Evolutionary conservation across 1,284 basidiomycete genomes (phyloP).

Genomic region (Malassezia psittaci): DNA sequence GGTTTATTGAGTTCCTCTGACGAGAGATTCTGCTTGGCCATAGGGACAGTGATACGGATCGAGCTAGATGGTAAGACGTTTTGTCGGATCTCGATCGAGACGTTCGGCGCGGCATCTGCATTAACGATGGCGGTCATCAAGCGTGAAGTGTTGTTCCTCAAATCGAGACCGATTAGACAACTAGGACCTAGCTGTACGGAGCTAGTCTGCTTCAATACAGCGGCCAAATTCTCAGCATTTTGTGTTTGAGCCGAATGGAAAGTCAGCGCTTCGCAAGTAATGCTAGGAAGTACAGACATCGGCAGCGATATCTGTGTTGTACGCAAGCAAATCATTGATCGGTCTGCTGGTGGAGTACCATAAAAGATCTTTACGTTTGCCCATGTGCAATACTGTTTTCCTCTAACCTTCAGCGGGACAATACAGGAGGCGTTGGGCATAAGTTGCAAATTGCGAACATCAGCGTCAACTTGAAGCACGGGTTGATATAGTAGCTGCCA

Average conservation of each 20-base stretch:
- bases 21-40: slow-evolving; percentile 60
- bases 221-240: slow-evolving; percentile 30
- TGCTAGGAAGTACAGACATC: slow-evolving; percentile 83
- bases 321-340: not conserved
- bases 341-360: slow-evolving; percentile 50
- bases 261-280: slow-evolving; percentile 56
- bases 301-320: slow-evolving; percentile 59
- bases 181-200: slow-evolving; percentile 53
- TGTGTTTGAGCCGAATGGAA: slow-evolving; percentile 15
- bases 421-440: slow-evolving; percentile 62
- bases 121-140: slow-evolving; percentile 77
- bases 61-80: not conserved
- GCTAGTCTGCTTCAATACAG: not conserved
- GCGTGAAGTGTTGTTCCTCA: slow-evolving; percentile 71
- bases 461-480: slow-evolving; percentile 47
- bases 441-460: slow-evolving; percentile 47
- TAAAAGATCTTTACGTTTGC: slow-evolving; percentile 76
- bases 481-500: slow-evolving; percentile 67
- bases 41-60: slow-evolving; percentile 65
- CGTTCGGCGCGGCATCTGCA: slow-evolving; percentile 48
- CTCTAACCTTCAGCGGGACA: slow-evolving; percentile 64
- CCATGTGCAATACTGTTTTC: slow-evolving; percentile 73
- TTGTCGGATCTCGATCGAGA: slow-evolving; percentile 51
- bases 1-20: slow-evolving; percentile 57
- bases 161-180: slow-evolving; percentile 75